Evolutionary conservation across 23 red algal species (phyloP).

Genomic region (Agarophyton chilense): DNA sequence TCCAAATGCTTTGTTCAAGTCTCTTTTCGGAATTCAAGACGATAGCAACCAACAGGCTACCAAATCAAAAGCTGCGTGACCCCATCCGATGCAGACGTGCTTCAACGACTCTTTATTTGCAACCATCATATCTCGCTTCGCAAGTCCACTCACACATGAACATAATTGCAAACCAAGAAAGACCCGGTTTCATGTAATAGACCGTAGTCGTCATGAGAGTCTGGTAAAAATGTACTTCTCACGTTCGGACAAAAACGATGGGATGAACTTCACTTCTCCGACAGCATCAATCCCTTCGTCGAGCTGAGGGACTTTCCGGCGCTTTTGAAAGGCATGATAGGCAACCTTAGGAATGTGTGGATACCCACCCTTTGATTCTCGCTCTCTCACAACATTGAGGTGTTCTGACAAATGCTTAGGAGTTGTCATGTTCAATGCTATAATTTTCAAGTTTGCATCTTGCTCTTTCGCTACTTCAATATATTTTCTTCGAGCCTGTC

Average conservation of each 20-base stretch:
- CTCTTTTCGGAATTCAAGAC: not conserved
- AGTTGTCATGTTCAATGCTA: slow-evolving; percentile 55
- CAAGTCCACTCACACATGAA: too few species aligned
- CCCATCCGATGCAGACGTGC: too few species aligned
- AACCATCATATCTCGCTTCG: not conserved
- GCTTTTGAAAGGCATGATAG: slow-evolving; percentile 39
- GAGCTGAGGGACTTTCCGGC: slow-evolving; percentile 9
- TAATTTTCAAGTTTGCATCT: slow-evolving; percentile 6
- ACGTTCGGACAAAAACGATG: slow-evolving; percentile 24
- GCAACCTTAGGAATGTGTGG: slow-evolving; percentile 54
- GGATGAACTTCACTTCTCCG: slow-evolving; percentile 57
- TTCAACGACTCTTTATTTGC: too few species aligned
- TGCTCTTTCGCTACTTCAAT: slow-evolving; percentile 49
- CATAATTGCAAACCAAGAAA: too few species aligned
- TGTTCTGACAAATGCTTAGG: slow-evolving; percentile 17
- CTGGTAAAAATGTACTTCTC: slow-evolving; percentile 55
- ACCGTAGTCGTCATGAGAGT: not conserved
- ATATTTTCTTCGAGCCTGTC: slow-evolving; percentile 52
- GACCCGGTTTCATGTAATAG: too few species aligned
- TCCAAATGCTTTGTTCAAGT: slow-evolving; percentile 49
- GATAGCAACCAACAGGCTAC: not conserved
- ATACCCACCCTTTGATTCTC: slow-evolving; percentile 11
- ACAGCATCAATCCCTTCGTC: slow-evolving; percentile 64
- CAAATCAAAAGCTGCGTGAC: not conserved
- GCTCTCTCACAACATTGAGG: slow-evolving; percentile 61